Base-by-base conservation (phyloP, 306 rosid genomes). In the Rosa lucieae region DNA sequence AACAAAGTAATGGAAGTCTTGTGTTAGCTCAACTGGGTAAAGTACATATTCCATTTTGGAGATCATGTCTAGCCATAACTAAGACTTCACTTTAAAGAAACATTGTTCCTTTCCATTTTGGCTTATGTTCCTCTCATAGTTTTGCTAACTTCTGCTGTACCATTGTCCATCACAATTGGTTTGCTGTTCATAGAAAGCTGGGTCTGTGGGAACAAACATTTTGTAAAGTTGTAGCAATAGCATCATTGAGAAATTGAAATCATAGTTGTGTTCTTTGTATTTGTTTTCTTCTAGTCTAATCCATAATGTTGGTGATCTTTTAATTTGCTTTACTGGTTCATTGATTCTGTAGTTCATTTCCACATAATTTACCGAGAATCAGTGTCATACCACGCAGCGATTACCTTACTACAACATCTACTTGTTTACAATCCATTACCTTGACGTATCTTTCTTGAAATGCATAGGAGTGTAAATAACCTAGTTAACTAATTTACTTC, bases 131-230 rank as follows among this genome's bases (percentile, higher is more conserved):
- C 80, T 76, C 72, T 51, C 85, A 83, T 87, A 88, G 82, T 90
- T 85, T 90, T 88, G 90, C 82, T 82, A 62, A 80, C 84, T 81
- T 32, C 73, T 81, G 79, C 82, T 78, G 86, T 74, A 67, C 77
- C 70, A 47, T 47, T 47, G 77, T 80, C 76, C 82, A 72, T 73
- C 85, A 73, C 79, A 23, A 66, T 48, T 82, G 74, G 74, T 80
- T 23, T 80, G 65, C 46, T 78, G 81, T 84, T 73, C 49, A 74
- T 63, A 80, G 79, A 82, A 80, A 62, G 72, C 58, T 74, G 79
- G 83, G 52, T 80, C 75, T 78, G 61, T 78, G 77, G 77, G 79
- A 73, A 29, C 43, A 61, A 42, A 18, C 37, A 32, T 77, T 61
- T 68, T 84, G 80, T 84, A 84, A 61, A 81, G 79, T 72, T 77